Base-by-base conservation (phyloP, 306 rosid species). In the Mimosa bimucronata region DNA sequence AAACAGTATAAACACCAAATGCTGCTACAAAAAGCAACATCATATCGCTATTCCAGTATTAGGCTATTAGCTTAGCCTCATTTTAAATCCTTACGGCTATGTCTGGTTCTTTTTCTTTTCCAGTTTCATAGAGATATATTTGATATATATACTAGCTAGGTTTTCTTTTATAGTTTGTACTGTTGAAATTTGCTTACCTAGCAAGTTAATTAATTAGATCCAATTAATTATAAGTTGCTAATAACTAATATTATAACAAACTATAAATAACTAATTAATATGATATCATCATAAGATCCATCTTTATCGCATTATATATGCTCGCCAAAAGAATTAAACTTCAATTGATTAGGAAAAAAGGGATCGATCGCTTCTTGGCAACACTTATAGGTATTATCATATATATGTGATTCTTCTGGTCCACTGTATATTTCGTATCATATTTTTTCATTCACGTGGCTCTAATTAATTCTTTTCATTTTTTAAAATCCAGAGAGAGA, bases 371-470 rank as follows among this genome's bases (percentile, higher is more conserved):
- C 42, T 64, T 64, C 42, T 29, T 64, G 34, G 42, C 42, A 30
- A 64, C 41, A 29, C 42, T 30, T 64, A 53, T 19, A 31, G 12
- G 21, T 64, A 64, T 34, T 64, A 30, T 8, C 25, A 30, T 29
- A 9, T 21, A 11, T 67, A 5, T 40, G 52, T 42, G 76, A 55
- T 79, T 83, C 79, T 78, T 73, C 77, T 66, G 67, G 58, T 74
- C 83, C 66, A 66, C 30, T 38, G 12, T 25, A 19, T 25, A 19
- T 75, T 80, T 72, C 71, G 73, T 72, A 69, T 15, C 69, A 45
- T 41, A 77, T 68, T 60, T 76, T 66, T 76, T 57, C 79, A 61
- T 25, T 73, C 89, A 86, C 89, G 87, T 77, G 79, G 48, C 4
- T 83, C 66, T 44, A 37, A 76, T 75, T 44, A 37, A 76, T 75